These are phyloP conservation scores for Russula griseocarnosa DNA, from an alignment of 768 basidiomycete species.

Conservation along the genomic window DNA sequence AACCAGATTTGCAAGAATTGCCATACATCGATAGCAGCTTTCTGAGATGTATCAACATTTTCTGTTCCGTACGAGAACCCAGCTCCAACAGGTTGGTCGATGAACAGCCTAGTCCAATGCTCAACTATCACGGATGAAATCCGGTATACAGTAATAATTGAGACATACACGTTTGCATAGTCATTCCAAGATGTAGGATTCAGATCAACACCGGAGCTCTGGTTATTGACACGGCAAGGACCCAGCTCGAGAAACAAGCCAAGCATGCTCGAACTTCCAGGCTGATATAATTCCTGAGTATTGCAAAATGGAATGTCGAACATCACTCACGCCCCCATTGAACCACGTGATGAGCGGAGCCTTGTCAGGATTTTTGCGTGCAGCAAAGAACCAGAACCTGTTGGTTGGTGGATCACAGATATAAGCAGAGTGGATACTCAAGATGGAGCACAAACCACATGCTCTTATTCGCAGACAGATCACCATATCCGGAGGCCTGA, in stretches of 20 bases:
- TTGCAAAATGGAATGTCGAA: not conserved
- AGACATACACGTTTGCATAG: slow-evolving; percentile 44
- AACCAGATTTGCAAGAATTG: slow-evolving; percentile 64
- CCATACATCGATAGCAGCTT: slow-evolving; percentile 58
- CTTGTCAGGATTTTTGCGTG: slow-evolving; percentile 54
- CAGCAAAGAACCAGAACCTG: slow-evolving; percentile 69
- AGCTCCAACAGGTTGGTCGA: slow-evolving; percentile 63
- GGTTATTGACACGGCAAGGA: slow-evolving; percentile 69
- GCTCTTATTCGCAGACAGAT: slow-evolving; percentile 52
- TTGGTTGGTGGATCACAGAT: not conserved
- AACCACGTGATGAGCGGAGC: slow-evolving; percentile 65
- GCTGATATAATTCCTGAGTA: slow-evolving; percentile 28
- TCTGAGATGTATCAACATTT: slow-evolving; percentile 48
- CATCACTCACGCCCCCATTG: slow-evolving; percentile 46
- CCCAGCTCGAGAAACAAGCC: slow-evolving; percentile 92
- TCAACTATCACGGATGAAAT: not conserved
- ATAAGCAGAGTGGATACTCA: not conserved
- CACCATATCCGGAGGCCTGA: slow-evolving; percentile 62
- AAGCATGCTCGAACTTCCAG: slow-evolving; percentile 47
- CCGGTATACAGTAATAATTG: not conserved
- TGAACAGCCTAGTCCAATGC: slow-evolving; percentile 39
- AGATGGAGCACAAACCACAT: slow-evolving; percentile 42
- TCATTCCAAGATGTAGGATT: slow-evolving; percentile 62
- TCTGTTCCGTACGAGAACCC: slow-evolving; percentile 58
- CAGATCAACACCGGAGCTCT: slow-evolving; percentile 50